A percentile compares a stretch with the other conserved stretches of the same genome.
Evolutionary conservation across 345 rosid species (phyloP).

Genomic region (Orychophragmus violaceus): DNA sequence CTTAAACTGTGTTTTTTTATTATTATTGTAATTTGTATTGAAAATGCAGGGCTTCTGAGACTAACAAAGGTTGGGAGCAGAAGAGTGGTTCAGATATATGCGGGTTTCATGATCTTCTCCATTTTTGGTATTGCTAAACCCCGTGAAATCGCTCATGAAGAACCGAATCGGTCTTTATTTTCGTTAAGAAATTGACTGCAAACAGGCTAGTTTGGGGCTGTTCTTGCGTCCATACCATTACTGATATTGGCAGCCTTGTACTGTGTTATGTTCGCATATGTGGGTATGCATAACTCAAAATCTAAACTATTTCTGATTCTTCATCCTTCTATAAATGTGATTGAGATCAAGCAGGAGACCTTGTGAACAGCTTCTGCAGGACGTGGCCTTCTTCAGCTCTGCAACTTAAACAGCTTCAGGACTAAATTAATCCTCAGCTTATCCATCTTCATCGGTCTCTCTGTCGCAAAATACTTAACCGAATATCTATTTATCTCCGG

Average conservation of each 20-base stretch:
- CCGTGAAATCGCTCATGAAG: background rate
- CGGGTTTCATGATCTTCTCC: constrained; percentile 84
- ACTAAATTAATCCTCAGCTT: constrained; percentile 74
- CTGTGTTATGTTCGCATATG: constrained; percentile 79
- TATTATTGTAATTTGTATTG: constrained; percentile 37
- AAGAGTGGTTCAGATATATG: constrained; percentile 67
- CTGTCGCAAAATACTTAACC: constrained; percentile 76
- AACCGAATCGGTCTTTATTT: background rate
- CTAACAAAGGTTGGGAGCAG: constrained; percentile 78
- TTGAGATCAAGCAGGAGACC: background rate
- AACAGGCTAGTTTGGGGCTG: constrained; percentile 89
- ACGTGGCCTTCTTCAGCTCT: constrained; percentile 68
- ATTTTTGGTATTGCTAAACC: constrained; percentile 46
- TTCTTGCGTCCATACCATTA: constrained; percentile 82
- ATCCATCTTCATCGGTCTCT: constrained; percentile 80
- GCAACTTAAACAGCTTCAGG: constrained; percentile 85
- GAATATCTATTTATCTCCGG: constrained; percentile 51
- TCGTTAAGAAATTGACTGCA: background rate
- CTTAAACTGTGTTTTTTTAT: background rate
- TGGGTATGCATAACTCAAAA: constrained; percentile 49
- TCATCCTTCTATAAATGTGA: background rate
- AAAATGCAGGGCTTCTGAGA: constrained; percentile 89
- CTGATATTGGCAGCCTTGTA: constrained; percentile 78
- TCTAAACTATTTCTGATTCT: background rate
- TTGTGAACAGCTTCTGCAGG: constrained; percentile 71